Evolutionary conservation across 2,329 filamentous ascomycete genomes (phyloP).

Genomic region (Penicillium sclerotigenum): DNA sequence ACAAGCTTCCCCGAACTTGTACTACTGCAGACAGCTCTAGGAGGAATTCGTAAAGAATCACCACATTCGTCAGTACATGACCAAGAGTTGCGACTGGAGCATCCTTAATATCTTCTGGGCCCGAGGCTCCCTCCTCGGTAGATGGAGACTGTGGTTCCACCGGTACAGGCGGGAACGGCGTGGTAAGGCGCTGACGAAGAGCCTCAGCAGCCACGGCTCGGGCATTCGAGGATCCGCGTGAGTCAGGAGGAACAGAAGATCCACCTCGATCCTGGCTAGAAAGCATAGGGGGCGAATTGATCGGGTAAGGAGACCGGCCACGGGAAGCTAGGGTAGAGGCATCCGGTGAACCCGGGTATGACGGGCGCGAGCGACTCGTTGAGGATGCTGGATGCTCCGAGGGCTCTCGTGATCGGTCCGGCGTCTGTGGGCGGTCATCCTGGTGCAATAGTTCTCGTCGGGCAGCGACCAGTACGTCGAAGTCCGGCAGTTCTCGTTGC

Average conservation of each 20-base stretch:
- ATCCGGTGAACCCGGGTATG: constrained; percentile 22
- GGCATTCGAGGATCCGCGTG: constrained; percentile 26
- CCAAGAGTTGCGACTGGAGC: constrained; percentile 63
- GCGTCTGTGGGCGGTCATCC: constrained; percentile 26
- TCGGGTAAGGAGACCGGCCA: constrained; percentile 17
- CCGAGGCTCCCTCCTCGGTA: constrained; percentile 7
- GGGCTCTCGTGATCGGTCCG: constrained; percentile 19
- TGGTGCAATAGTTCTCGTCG: constrained; percentile 45
- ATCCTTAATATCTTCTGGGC: constrained; percentile 26
- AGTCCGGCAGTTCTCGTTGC: constrained; percentile 64
- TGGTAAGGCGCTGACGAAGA: constrained; percentile 36
- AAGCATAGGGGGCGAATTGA: constrained; percentile 4
- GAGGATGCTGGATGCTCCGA: constrained; percentile 24
- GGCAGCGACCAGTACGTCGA: constrained; percentile 67
- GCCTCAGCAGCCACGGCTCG: constrained; percentile 29
- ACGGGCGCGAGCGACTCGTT: constrained; percentile 18
- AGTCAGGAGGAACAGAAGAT: constrained; percentile 20
- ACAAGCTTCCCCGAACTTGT: constrained; percentile 70
- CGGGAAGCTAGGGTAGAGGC: constrained; percentile 12
- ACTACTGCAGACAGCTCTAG: constrained; percentile 72
- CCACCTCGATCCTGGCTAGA: constrained; percentile 27
- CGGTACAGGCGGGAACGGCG: constrained; percentile 26
- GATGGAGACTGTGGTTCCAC: background rate
- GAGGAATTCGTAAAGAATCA: constrained; percentile 76
- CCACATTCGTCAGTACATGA: constrained; percentile 74